Percentiles rank a stretch among this genome's conserved stretches.
phyloP scores from a whole-genome alignment of 805 yeast species.

The Cyberlindnera xylosilytica region DNA sequence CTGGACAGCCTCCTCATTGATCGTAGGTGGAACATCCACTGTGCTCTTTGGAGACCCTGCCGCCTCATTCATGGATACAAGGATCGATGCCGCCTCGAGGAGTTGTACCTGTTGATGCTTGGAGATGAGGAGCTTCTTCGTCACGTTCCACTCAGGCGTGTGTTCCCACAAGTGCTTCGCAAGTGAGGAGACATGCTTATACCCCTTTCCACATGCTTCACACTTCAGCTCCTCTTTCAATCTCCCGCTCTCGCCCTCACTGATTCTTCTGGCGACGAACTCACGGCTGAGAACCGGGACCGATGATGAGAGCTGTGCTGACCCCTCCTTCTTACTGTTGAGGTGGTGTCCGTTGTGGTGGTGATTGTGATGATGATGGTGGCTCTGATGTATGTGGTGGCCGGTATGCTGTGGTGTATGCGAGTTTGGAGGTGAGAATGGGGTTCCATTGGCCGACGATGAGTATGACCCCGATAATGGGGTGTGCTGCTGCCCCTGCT shows the following conservation, averaged over 20 bases:
- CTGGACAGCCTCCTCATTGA: slow-evolving; percentile 11
- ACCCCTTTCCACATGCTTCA: slow-evolving; percentile 90
- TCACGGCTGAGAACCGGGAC: slow-evolving; percentile 51
- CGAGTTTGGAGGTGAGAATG: slow-evolving; percentile 23
- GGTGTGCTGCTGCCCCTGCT: slow-evolving; percentile 3
- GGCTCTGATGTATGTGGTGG: slow-evolving; percentile 5
- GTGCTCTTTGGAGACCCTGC: slow-evolving; percentile 10
- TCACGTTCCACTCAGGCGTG: slow-evolving; percentile 90
- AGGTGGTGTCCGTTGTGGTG: slow-evolving; percentile 1
- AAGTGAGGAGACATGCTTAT: slow-evolving; percentile 82
- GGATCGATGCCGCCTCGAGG: slow-evolving; percentile 26
- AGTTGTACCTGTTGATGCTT: slow-evolving; percentile 28
- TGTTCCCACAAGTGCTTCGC: slow-evolving; percentile 93
- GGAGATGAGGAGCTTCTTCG: slow-evolving; percentile 69
- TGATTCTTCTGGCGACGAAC: slow-evolving; percentile 77
- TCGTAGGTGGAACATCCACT: slow-evolving; percentile 14
- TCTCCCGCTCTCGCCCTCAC: slow-evolving; percentile 85
- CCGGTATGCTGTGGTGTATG: slow-evolving; percentile 13
- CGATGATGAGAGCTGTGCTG: slow-evolving; percentile 22
- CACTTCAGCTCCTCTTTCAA: slow-evolving; percentile 81
- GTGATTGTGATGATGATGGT: slow-evolving; percentile 3
- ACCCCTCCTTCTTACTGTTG: neutral
- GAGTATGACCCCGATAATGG: slow-evolving; percentile 1
- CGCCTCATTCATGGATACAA: slow-evolving; percentile 23
- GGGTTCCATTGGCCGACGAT: slow-evolving; percentile 2